phyloP scores from a whole-genome alignment of 495 filamentous ascomycete genomes.

The Aspergillus diversus region DNA sequence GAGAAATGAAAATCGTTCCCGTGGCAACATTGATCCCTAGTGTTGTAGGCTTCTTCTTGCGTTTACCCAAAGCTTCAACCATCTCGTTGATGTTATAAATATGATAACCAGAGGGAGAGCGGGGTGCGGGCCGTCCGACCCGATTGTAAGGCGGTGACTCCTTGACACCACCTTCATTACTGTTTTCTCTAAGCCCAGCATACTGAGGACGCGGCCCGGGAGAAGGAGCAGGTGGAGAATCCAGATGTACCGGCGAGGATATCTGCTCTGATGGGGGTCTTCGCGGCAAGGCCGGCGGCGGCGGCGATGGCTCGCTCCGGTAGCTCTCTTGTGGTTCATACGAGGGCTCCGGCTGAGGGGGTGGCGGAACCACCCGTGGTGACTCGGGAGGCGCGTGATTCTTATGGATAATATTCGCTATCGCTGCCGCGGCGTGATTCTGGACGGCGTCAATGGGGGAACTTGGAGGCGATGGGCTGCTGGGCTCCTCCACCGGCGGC shows the following conservation, averaged over 20 bases:
- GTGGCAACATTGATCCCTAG: conserved; percentile 86
- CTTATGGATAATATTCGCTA: conserved; percentile 72
- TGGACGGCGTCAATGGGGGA: conserved; percentile 46
- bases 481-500: conserved; percentile 27
- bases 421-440: conserved; percentile 71
- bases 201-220: conserved; percentile 32
- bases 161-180: conserved; percentile 45
- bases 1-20: conserved; percentile 86
- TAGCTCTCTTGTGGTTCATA: conserved; percentile 57
- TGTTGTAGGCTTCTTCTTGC: conserved; percentile 96
- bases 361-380: conserved; percentile 39
- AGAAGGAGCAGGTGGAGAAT: conserved; percentile 47
- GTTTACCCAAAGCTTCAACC: conserved; percentile 89
- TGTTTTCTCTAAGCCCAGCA: conserved; percentile 21
- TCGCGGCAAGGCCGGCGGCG: conserved; percentile 68
- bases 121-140: conserved; percentile 47
- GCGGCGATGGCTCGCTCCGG: conserved; percentile 57
- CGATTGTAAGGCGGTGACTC: conserved; percentile 64
- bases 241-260: conserved; percentile 56
- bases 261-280: conserved; percentile 66
- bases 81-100: conserved; percentile 97
- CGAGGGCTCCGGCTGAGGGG: conserved; percentile 45
- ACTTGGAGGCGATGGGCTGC: conserved; percentile 24
- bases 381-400: conserved; percentile 45
- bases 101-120: conserved; percentile 79